These are phyloP conservation scores for Plasmodium ovale DNA, from an alignment of 169 alveolate species.

Conservation along the genomic window DNA sequence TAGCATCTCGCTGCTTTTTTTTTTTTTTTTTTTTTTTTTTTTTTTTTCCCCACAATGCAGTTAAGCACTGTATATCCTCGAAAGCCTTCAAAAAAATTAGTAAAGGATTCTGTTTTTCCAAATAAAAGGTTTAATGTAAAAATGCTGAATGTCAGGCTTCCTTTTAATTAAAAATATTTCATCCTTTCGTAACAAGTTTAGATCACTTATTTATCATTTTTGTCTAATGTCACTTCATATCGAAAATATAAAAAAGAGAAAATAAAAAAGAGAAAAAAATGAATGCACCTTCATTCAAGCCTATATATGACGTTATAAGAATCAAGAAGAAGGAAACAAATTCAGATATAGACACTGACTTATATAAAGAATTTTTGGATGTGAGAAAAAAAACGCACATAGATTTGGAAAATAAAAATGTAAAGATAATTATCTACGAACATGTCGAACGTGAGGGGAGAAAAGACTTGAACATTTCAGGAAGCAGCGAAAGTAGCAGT, in stretches of 20 bases:
- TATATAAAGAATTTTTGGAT: slow-evolving; percentile 46
- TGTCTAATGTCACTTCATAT: too few species aligned
- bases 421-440: slow-evolving; percentile 40
- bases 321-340: slow-evolving; percentile 25
- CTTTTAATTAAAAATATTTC: too few species aligned
- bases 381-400: slow-evolving; percentile 3
- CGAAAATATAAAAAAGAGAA: background rate
- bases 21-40: slow-evolving; percentile 8
- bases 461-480: background rate
- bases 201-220: too few species aligned
- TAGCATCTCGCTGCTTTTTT: too few species aligned
- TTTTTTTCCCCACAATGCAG: background rate
- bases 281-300: slow-evolving; percentile 49
- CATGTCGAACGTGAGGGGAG: slow-evolving; percentile 1
- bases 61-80: background rate
- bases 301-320: slow-evolving; percentile 45
- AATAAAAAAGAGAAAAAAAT: slow-evolving; percentile 3
- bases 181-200: too few species aligned
- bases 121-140: too few species aligned
- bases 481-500: background rate
- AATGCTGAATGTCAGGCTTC: too few species aligned
- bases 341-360: background rate
- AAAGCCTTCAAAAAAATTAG: background rate
- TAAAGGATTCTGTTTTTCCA: too few species aligned
- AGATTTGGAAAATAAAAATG: slow-evolving; percentile 17